Evolutionary conservation across 805 yeast genomes (phyloP).

Genomic region (Pichia kluyveri): DNA sequence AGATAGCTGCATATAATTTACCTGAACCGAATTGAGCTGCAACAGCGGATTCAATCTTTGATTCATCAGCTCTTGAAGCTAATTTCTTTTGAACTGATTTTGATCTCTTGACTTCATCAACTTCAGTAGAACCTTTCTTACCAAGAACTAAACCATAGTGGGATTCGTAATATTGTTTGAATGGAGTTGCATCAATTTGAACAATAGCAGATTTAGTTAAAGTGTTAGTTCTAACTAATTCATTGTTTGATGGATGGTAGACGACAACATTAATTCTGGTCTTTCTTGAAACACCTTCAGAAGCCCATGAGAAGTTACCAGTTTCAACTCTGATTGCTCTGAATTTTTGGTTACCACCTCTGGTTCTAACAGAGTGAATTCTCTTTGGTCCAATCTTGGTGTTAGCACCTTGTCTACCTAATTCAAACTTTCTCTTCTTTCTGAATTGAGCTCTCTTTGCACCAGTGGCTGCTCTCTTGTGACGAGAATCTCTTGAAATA

Average conservation of each 20-base stretch:
- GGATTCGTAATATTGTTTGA: constrained; percentile 98
- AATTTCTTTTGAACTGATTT: constrained; percentile 83
- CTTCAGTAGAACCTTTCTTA: constrained; percentile 57
- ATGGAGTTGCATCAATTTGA: constrained; percentile 99
- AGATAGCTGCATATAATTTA: constrained; percentile 96
- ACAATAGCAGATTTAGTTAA: constrained; percentile 98
- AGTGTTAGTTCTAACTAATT: constrained; percentile 99
- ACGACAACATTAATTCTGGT: constrained; percentile 97
- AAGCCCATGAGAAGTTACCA: constrained; percentile 99
- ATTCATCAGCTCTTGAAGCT: constrained; percentile 80
- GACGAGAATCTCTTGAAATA: constrained; percentile 99
- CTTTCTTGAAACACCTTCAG: constrained; percentile 97
- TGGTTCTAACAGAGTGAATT: constrained; percentile 97
- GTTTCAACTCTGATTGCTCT: constrained; percentile 99
- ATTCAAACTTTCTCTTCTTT: constrained; percentile 99
- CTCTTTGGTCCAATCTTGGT: constrained; percentile 99
- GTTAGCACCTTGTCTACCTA: constrained; percentile 99
- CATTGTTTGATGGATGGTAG: constrained; percentile 99
- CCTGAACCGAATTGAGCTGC: constrained; percentile 98
- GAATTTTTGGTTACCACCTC: constrained; percentile 99
- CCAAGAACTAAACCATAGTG: constrained; percentile 94
- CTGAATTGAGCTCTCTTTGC: constrained; percentile 99
- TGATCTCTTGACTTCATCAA: constrained; percentile 55
- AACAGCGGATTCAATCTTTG: constrained; percentile 85
- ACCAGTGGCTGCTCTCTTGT: constrained; percentile 99